Base-by-base conservation (phyloP, 441 rosid genomes). In the Viola pubescens region DNA sequence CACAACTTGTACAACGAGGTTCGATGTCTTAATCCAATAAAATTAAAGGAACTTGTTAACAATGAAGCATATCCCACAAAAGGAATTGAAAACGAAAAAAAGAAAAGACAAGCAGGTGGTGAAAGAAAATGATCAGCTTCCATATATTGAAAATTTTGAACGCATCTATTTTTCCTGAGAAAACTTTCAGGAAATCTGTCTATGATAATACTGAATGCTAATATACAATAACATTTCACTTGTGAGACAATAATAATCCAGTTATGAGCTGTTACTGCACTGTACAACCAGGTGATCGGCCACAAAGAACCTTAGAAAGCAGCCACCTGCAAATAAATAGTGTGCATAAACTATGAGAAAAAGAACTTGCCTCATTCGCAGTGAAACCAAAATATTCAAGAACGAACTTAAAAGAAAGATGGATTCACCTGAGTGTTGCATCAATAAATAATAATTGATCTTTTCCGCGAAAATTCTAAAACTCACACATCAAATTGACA, bases 281-380 rank as follows among this genome's bases (percentile, higher is more conserved):
- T 70, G 69, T 74, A 70, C 77, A 73, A 62, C 65, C 60, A 37
- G 50, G 56, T 51, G 54, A 62, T 52, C 37, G 9, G 68, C 69
- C 61, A 5, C 65, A 51, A 7, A 60, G 48, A 56, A 47, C 42
- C 70, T 62, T 58, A 9, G 16, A 19, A 37, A 52, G 60, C 62
- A 52, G 66, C 62, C 68, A 19, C 71, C 74, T 74, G 74, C 74
- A 69, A 9, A 9, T 16, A 69, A 9, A 51, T 41, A 13, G 34
- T 26, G 48, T 5, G 50, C 48, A 8, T 26, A 43, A 58, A 45
- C 13, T 7, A 45, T 13, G 54, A 7, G 4, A 5, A 14, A 5
- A 48, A 34, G 44, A 45, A 54, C 16, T 38, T 6, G 7, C 7
- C 7, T 8, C 10, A 11, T 26, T 52, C 43, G 4, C 41, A 12